Evolutionary conservation across 129 eudicot species (phyloP), one percentile per base, ranked within the genome.

Genomic region (sunflower (Helianthus annuus)): DNA sequence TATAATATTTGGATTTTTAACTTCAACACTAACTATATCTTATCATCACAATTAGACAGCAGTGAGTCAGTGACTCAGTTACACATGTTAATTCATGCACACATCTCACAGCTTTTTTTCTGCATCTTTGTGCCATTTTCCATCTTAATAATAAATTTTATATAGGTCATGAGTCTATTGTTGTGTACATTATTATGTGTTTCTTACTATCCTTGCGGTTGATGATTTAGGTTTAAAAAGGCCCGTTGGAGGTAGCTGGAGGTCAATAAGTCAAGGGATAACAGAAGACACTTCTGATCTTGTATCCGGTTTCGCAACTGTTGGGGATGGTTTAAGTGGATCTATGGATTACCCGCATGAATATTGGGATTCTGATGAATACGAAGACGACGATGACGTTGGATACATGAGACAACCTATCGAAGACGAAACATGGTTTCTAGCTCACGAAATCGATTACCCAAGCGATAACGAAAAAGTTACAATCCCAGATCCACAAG

Each of bases 351-450:
- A 87, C 73, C 98, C 92, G 10, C 85, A 87, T 63, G 96, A 93
- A 39, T 93, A 93, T 64, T 93, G 98, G 98, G 98, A 93, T 71
- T 93, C 98, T 16, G 98, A 93, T 66, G 98, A 93, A 70, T 91
- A 91, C 69, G 97, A 91, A 17, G 97, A 91, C 38, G 97, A 91
- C 42, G 96, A 91, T 59, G 97, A 91, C 83, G 93, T 93, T 61
- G 98, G 98, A 57, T 93, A 89, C 63, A 93, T 84, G 90, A 87
- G 98, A 79, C 98, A 93, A 71, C 98, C 98, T 67, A 93, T 93
- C 51, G 98, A 93, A 85, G 98, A 93, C 14, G 98, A 93, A 82
- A 72, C 95, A 68, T 93, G 98, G 98, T 93, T 93, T 84, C 78
- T 93, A 66, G 98, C 98, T 45, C 98, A 93, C 80, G 98, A 93